These are phyloP conservation scores for Pyrus hybrid DNA, from an alignment of 331 rosid species.

Conservation along the genomic window DNA sequence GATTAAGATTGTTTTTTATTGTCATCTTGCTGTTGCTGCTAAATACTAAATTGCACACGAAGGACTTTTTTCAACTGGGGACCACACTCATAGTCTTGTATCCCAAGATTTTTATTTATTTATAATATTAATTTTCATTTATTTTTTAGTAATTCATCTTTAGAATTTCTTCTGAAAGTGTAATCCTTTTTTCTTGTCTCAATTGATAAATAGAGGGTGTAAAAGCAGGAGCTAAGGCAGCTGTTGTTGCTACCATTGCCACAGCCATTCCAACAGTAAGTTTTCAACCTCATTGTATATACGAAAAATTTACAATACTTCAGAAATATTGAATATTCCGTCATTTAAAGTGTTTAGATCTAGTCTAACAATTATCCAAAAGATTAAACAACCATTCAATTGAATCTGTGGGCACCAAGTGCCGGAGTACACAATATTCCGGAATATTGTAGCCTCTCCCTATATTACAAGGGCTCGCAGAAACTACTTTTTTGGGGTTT, in stretches of 20 bases:
- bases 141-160: background rate
- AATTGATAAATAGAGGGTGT: conserved; percentile 65
- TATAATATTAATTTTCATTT: background rate
- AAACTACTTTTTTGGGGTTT: too few relatives aligned
- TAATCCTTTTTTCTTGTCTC: background rate
- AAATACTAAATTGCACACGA: too few relatives aligned
- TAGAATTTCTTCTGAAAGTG: background rate
- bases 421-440: too few relatives aligned
- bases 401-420: too few relatives aligned
- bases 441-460: too few relatives aligned
- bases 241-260: conserved; percentile 71
- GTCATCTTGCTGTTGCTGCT: too few relatives aligned
- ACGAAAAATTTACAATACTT: background rate
- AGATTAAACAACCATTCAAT: too few relatives aligned
- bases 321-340: too few relatives aligned
- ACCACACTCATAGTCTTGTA: background rate
- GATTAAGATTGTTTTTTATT: conserved; percentile 1
- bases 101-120: background rate
- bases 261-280: conserved; percentile 94
- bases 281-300: background rate
- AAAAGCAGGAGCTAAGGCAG: conserved; percentile 95
- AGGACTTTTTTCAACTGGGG: too few relatives aligned
- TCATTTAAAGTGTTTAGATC: too few relatives aligned
- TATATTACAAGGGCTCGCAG: too few relatives aligned
- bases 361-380: too few relatives aligned